Percentiles rank a stretch among this genome's conserved stretches.
Conservation (phyloP, 2,329 filamentous ascomycete species). For the Arthrocladium fulminans region DNA sequence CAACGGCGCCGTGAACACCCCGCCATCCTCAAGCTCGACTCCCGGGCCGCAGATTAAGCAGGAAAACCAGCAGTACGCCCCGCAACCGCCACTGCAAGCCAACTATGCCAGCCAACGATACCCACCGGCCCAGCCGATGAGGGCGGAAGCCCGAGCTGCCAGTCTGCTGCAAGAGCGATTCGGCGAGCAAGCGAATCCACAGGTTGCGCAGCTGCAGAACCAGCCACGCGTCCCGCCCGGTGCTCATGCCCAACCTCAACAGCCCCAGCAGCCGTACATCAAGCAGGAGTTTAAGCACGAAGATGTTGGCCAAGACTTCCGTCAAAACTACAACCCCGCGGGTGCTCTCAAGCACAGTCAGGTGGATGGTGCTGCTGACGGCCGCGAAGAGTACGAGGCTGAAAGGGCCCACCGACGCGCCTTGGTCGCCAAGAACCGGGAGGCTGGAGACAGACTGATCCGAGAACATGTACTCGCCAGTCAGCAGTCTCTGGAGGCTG, state of each 20-base stretch:
- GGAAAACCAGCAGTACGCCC: slow-evolving; percentile 15
- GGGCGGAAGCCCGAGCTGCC: slow-evolving; percentile 22
- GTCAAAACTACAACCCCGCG: slow-evolving; percentile 29
- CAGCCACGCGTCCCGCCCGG: slow-evolving; percentile 21
- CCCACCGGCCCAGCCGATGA: slow-evolving; percentile 26
- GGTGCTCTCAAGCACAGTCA: slow-evolving; percentile 46
- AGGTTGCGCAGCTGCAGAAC: no score
- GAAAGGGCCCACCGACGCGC: slow-evolving; percentile 38
- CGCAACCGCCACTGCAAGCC: slow-evolving; percentile 11
- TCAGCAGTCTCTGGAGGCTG: slow-evolving; percentile 36
- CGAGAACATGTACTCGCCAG: slow-evolving; percentile 34
- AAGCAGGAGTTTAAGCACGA: slow-evolving; percentile 20
- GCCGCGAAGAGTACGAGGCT: slow-evolving; percentile 46
- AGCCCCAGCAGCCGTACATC: slow-evolving; percentile 25
- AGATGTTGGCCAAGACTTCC: slow-evolving; percentile 9
- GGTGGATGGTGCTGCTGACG: slow-evolving; percentile 64
- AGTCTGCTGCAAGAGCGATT: slow-evolving; percentile 21
- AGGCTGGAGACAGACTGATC: slow-evolving; percentile 32
- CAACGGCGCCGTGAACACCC: slow-evolving; percentile 23
- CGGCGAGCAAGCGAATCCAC: slow-evolving; percentile 23
- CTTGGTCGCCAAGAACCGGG: slow-evolving; percentile 29
- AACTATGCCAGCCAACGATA: slow-evolving; percentile 12
- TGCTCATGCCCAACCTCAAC: slow-evolving; percentile 25
- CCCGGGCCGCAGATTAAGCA: slow-evolving; percentile 17
- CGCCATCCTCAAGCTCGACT: slow-evolving; percentile 29